These are phyloP conservation scores for Raffaelea ambrosiae DNA, from an alignment of 2,329 filamentous ascomycete genomes.

Conservation along the genomic window DNA sequence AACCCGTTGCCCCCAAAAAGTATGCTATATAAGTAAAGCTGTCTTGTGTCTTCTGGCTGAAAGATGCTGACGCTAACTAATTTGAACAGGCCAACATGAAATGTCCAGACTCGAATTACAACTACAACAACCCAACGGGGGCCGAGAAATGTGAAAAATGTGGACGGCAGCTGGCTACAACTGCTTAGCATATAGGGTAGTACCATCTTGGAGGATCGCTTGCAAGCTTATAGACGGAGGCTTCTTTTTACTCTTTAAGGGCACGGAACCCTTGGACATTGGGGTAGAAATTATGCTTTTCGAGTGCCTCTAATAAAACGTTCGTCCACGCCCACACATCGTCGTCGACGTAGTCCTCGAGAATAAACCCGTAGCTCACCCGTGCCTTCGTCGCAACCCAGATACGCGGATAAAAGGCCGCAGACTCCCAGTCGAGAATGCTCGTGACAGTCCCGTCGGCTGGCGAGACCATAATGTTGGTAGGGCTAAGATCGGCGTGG, in stretches of 20 bases:
- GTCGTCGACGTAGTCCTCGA: neutral
- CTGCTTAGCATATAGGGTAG: neutral
- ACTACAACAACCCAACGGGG: neutral
- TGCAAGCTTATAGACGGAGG: neutral
- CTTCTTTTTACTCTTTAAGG: neutral
- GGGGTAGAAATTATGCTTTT: neutral
- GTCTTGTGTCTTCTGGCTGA: too few relatives aligned
- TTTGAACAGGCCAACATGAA: neutral
- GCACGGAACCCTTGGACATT: neutral
- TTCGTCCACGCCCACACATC: neutral
- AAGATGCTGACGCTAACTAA: too few relatives aligned
- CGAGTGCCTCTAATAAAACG: neutral
- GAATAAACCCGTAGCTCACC: neutral
- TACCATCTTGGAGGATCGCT: neutral
- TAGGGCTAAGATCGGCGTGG: neutral
- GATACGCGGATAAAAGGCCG: neutral
- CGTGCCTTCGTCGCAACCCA: neutral
- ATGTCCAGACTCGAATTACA: conserved; percentile 2
- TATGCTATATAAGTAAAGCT: too few relatives aligned
- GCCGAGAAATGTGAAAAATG: neutral
- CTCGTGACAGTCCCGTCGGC: neutral
- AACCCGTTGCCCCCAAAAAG: too few relatives aligned
- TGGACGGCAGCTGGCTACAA: neutral
- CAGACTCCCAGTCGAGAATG: neutral
- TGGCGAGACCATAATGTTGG: neutral